phyloP scores from a whole-genome alignment of 805 yeast species.

The Vanderwaltozyma tropicalis region DNA sequence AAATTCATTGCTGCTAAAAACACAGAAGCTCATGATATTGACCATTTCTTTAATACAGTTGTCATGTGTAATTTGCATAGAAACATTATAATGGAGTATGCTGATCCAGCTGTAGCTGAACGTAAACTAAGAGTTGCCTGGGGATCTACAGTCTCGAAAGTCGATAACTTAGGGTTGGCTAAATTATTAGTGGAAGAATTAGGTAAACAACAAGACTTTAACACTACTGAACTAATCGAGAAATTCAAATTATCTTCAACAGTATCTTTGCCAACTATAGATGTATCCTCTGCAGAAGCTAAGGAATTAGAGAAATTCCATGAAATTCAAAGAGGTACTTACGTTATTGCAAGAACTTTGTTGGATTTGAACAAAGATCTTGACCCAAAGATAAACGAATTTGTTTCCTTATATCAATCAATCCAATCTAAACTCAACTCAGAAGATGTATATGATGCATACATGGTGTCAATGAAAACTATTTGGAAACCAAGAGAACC shows the following conservation, averaged over 20 bases:
- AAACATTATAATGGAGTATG: constrained; percentile 8
- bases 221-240: not conserved
- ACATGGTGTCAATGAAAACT: constrained; percentile 3
- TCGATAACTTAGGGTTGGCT: constrained; percentile 19
- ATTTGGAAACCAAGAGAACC: constrained; percentile 1
- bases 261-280: not conserved
- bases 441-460: constrained; percentile 11
- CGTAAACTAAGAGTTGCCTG: constrained; percentile 17
- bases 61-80: constrained; percentile 24
- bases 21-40: constrained; percentile 15
- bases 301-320: not conserved
- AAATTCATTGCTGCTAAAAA: constrained; percentile 16
- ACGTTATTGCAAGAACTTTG: constrained; percentile 16
- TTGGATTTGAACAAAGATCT: constrained; percentile 8
- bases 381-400: constrained; percentile 6
- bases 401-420: constrained; percentile 8
- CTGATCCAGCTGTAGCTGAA: constrained; percentile 10
- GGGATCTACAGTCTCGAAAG: constrained; percentile 9
- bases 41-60: constrained; percentile 21
- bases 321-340: constrained; percentile 11
- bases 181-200: constrained; percentile 11
- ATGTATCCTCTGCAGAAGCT: not conserved
- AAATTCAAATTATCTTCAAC: not conserved
- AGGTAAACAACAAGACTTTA: constrained; percentile 11
- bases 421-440: constrained; percentile 2